Percentiles rank a stretch among this genome's conserved stretches.
Evolutionary conservation across 495 filamentous ascomycete species (phyloP).

Genomic region (Neurospora sp.): DNA sequence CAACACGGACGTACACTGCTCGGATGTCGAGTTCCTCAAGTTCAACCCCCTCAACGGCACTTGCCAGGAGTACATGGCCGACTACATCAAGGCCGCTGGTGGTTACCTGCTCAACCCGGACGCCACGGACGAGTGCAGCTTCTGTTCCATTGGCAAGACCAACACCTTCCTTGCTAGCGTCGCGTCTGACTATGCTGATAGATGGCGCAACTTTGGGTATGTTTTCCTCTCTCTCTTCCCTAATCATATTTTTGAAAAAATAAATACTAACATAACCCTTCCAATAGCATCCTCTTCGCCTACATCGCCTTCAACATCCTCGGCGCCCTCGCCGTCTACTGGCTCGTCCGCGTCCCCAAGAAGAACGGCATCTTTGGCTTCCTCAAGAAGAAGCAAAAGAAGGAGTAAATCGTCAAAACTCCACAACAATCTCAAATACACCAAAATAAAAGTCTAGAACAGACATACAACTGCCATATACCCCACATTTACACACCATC

Average conservation of each 20-base stretch:
- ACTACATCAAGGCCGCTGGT: constrained; percentile 32
- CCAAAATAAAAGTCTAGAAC: background rate
- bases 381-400: constrained; percentile 17
- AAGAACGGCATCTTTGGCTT: constrained; percentile 19
- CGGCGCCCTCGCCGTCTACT: constrained; percentile 67
- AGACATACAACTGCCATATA: background rate
- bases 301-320: constrained; percentile 71
- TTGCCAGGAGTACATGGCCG: constrained; percentile 47
- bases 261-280: constrained; percentile 7
- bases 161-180: constrained; percentile 50
- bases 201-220: constrained; percentile 62
- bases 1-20: constrained; percentile 49
- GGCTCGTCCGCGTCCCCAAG: constrained; percentile 70
- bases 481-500: background rate
- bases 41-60: constrained; percentile 42
- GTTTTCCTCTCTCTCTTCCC: background rate
- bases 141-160: constrained; percentile 49
- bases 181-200: constrained; percentile 40
- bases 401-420: constrained; percentile 7
- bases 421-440: background rate
- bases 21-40: constrained; percentile 46
- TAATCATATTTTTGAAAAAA: background rate
- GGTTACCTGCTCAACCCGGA: constrained; percentile 46
- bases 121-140: constrained; percentile 44
- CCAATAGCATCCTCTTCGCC: constrained; percentile 43